Evolutionary conservation across 345 rosid species (phyloP), one percentile per base, ranked within the genome.

Genomic region (Eucalyptus regnans): DNA sequence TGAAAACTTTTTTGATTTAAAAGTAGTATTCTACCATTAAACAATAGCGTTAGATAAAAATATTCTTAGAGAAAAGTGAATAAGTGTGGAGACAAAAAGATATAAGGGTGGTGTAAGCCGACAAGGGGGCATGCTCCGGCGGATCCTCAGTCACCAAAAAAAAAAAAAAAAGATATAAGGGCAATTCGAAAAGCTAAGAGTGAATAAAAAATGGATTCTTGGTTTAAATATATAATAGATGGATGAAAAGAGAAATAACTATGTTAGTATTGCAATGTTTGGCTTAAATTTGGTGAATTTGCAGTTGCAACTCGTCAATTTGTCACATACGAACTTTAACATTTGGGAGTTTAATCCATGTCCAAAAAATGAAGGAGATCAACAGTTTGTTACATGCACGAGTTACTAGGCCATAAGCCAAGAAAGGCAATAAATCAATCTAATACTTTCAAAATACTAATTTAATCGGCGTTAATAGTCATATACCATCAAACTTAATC

Each of bases 191-290:
- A 7, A 9, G 29, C 5, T 9, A 56, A 56, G 6, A 56, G 29
- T 0, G 6, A 56, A 56, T 20, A 56, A 56, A 56, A 56, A 56
- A 22, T 8, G 11, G 12, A 56, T 9, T 56, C 6, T 56, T 56
- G 6, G 29, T 12, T 56, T 56, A 56, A 56, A 23, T 56, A 56
- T 22, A 23, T 22, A 56, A 56, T 23, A 23, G 62, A 56, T 56
- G 12, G 0, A 56, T 56, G 62, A 23, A 23, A 56, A 22, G 62
- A 56, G 62, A 23, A 56, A 56, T 6, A 56, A 56, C 29, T 10
- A 23, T 56, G 29, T 22, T 9, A 56, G 62, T 12, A 56, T 56
- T 0, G 0, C 0, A 56, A 23, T 56, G 29, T 23, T 56, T 23
- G 29, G 62, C 62, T 56, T 56, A 3, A 56, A 56, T 56, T 56